phyloP scores from a whole-genome alignment of 768 basidiomycete genomes.

The Collybia mongolica region DNA sequence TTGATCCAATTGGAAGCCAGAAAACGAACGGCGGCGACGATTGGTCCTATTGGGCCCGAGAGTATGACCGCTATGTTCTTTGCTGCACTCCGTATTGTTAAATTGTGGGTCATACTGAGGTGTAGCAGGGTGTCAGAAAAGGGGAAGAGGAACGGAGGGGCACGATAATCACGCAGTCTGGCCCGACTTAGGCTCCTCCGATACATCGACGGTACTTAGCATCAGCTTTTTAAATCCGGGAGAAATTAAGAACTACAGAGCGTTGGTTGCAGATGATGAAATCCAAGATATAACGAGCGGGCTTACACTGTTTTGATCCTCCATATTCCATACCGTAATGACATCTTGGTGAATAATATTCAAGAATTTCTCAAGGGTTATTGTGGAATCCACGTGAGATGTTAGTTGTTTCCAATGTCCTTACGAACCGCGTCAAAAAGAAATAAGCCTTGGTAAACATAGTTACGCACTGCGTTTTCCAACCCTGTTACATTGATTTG shows the following conservation, averaged over 20 bases:
- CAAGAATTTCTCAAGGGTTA: slow-evolving; percentile 5
- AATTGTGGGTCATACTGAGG: too few species aligned
- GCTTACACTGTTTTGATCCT: slow-evolving; percentile 15
- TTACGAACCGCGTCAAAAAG: background rate
- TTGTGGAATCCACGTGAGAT: background rate
- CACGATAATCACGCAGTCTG: too few species aligned
- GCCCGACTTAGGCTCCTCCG: background rate
- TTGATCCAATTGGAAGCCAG: too few species aligned
- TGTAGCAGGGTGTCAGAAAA: too few species aligned
- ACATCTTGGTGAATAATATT: slow-evolving; percentile 16
- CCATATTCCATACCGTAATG: slow-evolving; percentile 22
- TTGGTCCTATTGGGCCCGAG: too few species aligned
- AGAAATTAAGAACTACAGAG: background rate
- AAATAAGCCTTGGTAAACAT: background rate
- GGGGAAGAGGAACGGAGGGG: too few species aligned
- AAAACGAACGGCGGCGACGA: too few species aligned
- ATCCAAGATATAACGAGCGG: background rate
- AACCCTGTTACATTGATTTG: slow-evolving; percentile 11
- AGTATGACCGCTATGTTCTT: too few species aligned
- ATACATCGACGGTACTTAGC: background rate
- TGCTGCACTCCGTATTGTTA: background rate
- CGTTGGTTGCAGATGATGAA: background rate
- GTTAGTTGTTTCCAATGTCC: slow-evolving; percentile 7
- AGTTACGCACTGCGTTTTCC: slow-evolving; percentile 9
- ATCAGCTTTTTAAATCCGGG: background rate